Evolutionary conservation across 768 basidiomycete genomes (phyloP).

Genomic region (Suillus weaverae): DNA sequence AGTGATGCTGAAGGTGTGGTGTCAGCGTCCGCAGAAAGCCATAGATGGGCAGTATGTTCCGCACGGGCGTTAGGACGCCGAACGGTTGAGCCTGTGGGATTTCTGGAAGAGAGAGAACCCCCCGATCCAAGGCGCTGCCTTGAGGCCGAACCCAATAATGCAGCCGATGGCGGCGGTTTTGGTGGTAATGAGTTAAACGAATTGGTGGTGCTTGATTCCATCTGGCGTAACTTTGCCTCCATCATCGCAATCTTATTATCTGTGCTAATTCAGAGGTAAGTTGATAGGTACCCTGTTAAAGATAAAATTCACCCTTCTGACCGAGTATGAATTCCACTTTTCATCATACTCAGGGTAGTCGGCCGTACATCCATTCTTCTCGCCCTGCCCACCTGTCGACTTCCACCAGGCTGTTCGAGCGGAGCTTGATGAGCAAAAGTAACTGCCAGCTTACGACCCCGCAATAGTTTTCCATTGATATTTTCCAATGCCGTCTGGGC

Average conservation of each 20-base stretch:
- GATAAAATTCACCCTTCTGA: slow-evolving; percentile 39
- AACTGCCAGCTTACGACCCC: slow-evolving; percentile 88
- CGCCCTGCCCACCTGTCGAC: slow-evolving; percentile 34
- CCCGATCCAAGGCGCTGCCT: background rate
- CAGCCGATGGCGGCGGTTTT: slow-evolving; percentile 16
- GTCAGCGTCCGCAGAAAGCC: background rate
- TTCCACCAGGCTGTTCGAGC: slow-evolving; percentile 26
- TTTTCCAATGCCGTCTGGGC: slow-evolving; percentile 73
- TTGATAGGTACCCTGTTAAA: slow-evolving; percentile 1
- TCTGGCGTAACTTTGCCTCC: slow-evolving; percentile 90
- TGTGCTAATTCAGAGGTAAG: slow-evolving; percentile 50
- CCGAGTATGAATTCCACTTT: slow-evolving; percentile 57
- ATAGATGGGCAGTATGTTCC: background rate
- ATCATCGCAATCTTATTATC: slow-evolving; percentile 89
- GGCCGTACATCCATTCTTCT: slow-evolving; percentile 63
- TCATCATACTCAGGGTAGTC: slow-evolving; percentile 86
- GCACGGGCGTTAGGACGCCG: background rate
- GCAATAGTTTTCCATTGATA: slow-evolving; percentile 76
- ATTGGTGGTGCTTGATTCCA: slow-evolving; percentile 45
- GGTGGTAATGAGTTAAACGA: slow-evolving; percentile 19
- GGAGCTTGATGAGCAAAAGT: slow-evolving; percentile 90
- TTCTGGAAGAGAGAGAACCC: background rate
- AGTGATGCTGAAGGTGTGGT: background rate
- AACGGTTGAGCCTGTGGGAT: background rate
- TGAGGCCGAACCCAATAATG: background rate